Evolutionary conservation across 2,329 filamentous ascomycete species (phyloP), one percentile per base, ranked within the genome.

Genomic region (Grosmannia clavigera): DNA sequence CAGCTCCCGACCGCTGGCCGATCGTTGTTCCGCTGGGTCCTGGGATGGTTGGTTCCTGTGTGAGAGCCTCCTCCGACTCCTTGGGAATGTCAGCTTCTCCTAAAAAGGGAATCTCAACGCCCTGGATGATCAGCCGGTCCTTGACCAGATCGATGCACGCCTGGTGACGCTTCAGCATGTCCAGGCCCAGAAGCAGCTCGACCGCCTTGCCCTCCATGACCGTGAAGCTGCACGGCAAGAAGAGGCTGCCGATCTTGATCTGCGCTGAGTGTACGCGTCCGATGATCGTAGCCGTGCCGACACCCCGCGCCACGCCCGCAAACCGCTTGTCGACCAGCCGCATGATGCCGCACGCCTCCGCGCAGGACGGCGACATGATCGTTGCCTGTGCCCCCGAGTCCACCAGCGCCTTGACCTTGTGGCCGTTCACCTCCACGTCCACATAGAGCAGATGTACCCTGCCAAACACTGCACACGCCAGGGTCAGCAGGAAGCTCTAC

Each of bases 151-250:
- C 94, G 68, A 99, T 92, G 67, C 82, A 88, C 43, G 92, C 94
- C 73, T 96, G 92, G 73, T 97, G 92, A 48, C 94, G 84, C 75
- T 95, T 96, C 63, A 99, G 80, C 90, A 99, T 99, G 72, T 99
- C 94, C 51, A 99, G 77, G 3, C 94, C 94, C 14, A 99, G 82
- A 2, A 99, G 81, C 22, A 99, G 79, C 70, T 97, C 94, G 29
- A 99, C 94, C 58, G 90, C 85, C 74, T 97, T 99, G 65, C 94
- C 94, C 75, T 99, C 94, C 94, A 99, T 99, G 69, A 99, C 94
- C 3, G 94, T 99, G 72, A 99, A 99, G 62, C 91, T 94, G 75
- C 92, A 97, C 3, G 92, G 87, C 66, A 99, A 78, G 70, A 90
- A 91, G 63, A 92, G 82, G 51, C 81, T 84, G 58, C 92, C 94